Base-by-base conservation (phyloP, 495 filamentous ascomycete species). In the Penicillium robsamsonii region DNA sequence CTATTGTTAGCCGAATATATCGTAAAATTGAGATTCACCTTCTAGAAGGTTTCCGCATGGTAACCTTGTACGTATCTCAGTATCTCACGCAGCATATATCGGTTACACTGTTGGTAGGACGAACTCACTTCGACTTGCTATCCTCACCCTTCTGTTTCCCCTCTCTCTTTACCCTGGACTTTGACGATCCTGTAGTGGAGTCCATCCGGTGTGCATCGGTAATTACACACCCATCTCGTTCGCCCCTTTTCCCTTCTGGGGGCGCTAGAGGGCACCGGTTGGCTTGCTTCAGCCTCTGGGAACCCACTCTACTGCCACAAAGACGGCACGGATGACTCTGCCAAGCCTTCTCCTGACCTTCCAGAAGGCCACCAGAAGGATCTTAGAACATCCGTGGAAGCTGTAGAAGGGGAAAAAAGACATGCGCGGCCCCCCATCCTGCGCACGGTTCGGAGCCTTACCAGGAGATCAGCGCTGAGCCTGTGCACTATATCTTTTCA, bases 341-440 rank as follows among this genome's bases (percentile, higher is more conserved):
- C 72, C 67, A 75, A 71, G 61, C 62, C 62, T 71, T 70, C 70
- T 63, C 63, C 50, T 63, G 63, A 64, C 57, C 72, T 75, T 75
- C 72, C 70, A 64, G 72, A 64, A 67, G 67, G 58, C 50, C 50
- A 51, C 67, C 63, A 73, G 72, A 75, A 75, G 70, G 63, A 58
- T 56, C 65, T 62, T 52, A 58, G 65, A 69, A 69, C 59, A 55
- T 37, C 37, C 29, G 50, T 69, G 55, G 68, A 50, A 42, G 50
- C 29, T 17, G 40, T 45, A n/a, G 33, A 50, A 50, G 12, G 9
- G 4, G 6, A 7, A 42, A 33, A 22, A 50, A 48, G 5, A 40
- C 47, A 41, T 55, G 44, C 44, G 51, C 51, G 47, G 46, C n/a
- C 52, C 58, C 58, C 50, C 56, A 60, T 62, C 43, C 45, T 65